phyloP scores from a whole-genome alignment of 352 stramenopile species.

The Blastocystis sp. region DNA sequence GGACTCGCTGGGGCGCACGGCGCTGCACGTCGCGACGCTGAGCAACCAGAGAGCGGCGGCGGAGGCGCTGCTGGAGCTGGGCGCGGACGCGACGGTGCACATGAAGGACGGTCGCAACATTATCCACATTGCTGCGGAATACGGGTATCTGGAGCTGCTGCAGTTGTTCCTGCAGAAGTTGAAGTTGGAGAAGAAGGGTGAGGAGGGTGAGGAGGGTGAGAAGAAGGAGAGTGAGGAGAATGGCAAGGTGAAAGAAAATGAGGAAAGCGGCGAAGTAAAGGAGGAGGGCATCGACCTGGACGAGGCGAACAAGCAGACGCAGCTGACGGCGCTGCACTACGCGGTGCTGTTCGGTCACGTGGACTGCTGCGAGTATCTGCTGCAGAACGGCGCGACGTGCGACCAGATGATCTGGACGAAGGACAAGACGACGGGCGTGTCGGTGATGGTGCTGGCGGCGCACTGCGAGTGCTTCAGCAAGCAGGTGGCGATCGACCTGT shows the following conservation, averaged over 20 bases:
- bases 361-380: constrained; percentile 62
- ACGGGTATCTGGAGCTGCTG: constrained; percentile 66
- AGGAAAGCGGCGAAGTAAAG: constrained; percentile 18
- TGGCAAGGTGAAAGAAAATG: constrained; percentile 4
- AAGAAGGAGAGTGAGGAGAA: constrained; percentile 59
- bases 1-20: constrained; percentile 74
- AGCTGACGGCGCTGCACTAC: constrained; percentile 47
- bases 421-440: constrained; percentile 20
- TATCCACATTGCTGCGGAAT: constrained; percentile 74
- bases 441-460: constrained; percentile 40
- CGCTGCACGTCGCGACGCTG: constrained; percentile 74
- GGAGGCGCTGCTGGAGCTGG: constrained; percentile 70
- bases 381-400: constrained; percentile 59
- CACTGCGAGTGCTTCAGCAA: constrained; percentile 62
- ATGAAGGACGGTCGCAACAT: constrained; percentile 74
- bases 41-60: constrained; percentile 37
- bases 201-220: constrained; percentile 25
- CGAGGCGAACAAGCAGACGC: constrained; percentile 6
- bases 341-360: constrained; percentile 71
- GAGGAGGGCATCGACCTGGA: constrained; percentile 71
- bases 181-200: constrained; percentile 23
- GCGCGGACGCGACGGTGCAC: constrained; percentile 68
- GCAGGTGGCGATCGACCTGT: constrained; percentile 65
- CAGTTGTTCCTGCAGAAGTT: constrained; percentile 22
- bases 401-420: constrained; percentile 68